Evolutionary conservation across 345 rosid genomes (phyloP).

Genomic region (Lenwebbia sp.): DNA sequence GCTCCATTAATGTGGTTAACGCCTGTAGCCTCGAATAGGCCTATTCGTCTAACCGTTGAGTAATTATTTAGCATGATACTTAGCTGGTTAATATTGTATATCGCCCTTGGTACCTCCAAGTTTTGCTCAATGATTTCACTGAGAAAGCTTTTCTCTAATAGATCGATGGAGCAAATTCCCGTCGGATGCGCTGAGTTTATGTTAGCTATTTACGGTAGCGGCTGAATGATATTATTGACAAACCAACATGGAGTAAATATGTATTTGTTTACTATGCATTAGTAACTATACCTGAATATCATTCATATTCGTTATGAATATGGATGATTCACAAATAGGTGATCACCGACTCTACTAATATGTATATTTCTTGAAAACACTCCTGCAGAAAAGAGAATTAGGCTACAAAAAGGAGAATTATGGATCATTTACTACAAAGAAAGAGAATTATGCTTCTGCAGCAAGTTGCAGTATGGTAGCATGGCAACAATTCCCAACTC

Average conservation of each 20-base stretch:
- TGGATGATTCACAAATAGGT: not conserved
- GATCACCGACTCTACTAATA: not conserved
- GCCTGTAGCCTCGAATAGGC: not conserved
- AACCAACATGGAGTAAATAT: not conserved
- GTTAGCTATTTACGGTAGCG: not conserved
- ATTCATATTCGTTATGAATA: not conserved
- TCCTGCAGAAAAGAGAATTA: no score
- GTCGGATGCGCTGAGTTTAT: not conserved
- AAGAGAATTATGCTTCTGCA: not conserved
- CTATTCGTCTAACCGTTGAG: not conserved
- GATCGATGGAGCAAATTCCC: not conserved
- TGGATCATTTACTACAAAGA: not conserved
- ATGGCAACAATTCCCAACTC: not conserved
- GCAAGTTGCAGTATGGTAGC: not conserved
- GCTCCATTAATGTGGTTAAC: not conserved
- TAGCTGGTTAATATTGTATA: not conserved
- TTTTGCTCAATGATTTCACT: not conserved
- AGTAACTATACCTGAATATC: not conserved
- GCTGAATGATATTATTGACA: not conserved
- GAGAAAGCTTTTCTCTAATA: not conserved
- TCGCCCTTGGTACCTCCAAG: not conserved
- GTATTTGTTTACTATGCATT: not conserved
- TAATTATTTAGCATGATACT: not conserved
- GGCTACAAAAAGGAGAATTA: no score
- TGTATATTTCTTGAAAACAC: not conserved